Evolutionary conservation across 495 filamentous ascomycete genomes (phyloP).

Genomic region (Penicillium subrubescens): DNA sequence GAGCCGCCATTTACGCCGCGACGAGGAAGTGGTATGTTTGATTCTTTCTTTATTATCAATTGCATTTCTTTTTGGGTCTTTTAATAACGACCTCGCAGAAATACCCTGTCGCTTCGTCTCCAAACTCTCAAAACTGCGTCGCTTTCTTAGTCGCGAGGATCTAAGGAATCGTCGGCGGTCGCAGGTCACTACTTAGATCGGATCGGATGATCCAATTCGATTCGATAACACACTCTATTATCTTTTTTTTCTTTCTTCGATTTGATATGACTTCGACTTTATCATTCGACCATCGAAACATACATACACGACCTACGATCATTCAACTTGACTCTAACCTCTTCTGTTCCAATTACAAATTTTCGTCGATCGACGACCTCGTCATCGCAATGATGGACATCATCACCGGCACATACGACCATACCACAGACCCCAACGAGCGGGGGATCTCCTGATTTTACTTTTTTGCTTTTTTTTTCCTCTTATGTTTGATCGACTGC

Average conservation of each 20-base stretch:
- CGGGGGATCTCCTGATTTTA: conserved; percentile 11
- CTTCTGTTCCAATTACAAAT: background rate
- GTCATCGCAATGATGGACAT: background rate
- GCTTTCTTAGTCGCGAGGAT: conserved; percentile 39
- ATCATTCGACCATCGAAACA: background rate
- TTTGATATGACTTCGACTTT: background rate
- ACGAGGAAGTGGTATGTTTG: conserved; percentile 32
- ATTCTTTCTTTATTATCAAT: background rate
- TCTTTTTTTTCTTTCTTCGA: conserved; percentile 1
- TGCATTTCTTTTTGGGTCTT: background rate
- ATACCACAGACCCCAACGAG: conserved; percentile 14
- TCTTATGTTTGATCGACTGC: background rate
- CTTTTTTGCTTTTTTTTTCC: conserved; percentile 13
- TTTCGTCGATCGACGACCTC: background rate
- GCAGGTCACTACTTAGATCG: conserved; percentile 16
- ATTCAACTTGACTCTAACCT: background rate
- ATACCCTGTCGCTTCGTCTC: conserved; percentile 34
- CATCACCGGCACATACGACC: background rate
- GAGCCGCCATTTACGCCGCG: conserved; percentile 22
- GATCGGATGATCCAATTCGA: background rate
- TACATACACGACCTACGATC: background rate
- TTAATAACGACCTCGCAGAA: conserved; percentile 21
- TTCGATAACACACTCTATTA: conserved; percentile 6
- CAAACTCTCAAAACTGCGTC: conserved; percentile 35
- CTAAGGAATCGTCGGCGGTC: conserved; percentile 27